phyloP scores from a whole-genome alignment of 2,329 filamentous ascomycete species.

The Cryphonectria parasitica region DNA sequence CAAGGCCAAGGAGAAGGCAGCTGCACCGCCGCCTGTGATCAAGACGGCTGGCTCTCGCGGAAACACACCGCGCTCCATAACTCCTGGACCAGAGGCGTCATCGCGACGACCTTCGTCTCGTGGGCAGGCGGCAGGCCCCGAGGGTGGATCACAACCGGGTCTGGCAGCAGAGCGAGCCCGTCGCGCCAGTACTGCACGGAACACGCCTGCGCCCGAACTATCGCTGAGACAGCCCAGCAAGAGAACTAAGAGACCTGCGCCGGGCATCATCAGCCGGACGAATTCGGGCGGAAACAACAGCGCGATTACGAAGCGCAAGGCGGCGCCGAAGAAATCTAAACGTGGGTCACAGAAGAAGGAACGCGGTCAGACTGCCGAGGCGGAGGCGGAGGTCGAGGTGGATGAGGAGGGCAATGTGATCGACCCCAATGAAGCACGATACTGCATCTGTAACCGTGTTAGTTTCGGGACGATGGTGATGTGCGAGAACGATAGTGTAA shows the following conservation, averaged over 20 bases:
- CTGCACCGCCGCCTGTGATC: conserved; percentile 21
- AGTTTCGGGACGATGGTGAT: conserved; percentile 84
- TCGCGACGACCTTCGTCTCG: conserved; percentile 54
- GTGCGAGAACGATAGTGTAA: conserved; percentile 78
- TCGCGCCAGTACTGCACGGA: conserved; percentile 60
- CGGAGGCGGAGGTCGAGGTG: conserved; percentile 60
- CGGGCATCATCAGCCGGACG: conserved; percentile 69
- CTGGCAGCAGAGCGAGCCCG: conserved; percentile 58
- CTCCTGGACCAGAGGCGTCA: conserved; percentile 40
- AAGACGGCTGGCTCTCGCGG: conserved; percentile 31
- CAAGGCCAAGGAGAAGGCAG: conserved; percentile 28
- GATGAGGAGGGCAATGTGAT: conserved; percentile 72
- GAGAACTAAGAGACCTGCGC: conserved; percentile 71
- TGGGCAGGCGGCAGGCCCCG: conserved; percentile 55
- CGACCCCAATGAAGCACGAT: conserved; percentile 75
- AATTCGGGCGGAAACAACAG: conserved; percentile 61
- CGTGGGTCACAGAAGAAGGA: conserved; percentile 49
- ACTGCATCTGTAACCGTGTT: conserved; percentile 79
- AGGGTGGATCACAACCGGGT: conserved; percentile 43
- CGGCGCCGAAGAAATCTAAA: conserved; percentile 67
- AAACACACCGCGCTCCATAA: conserved; percentile 36
- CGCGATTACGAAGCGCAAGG: conserved; percentile 73
- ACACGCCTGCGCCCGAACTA: conserved; percentile 58
- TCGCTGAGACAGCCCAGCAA: conserved; percentile 50
- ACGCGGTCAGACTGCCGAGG: conserved; percentile 43